A percentile compares a stretch with the other conserved stretches of the same genome.
These are phyloP conservation scores for Abrus pulchellus DNA, from an alignment of 306 rosid genomes.

Conservation along the genomic window DNA sequence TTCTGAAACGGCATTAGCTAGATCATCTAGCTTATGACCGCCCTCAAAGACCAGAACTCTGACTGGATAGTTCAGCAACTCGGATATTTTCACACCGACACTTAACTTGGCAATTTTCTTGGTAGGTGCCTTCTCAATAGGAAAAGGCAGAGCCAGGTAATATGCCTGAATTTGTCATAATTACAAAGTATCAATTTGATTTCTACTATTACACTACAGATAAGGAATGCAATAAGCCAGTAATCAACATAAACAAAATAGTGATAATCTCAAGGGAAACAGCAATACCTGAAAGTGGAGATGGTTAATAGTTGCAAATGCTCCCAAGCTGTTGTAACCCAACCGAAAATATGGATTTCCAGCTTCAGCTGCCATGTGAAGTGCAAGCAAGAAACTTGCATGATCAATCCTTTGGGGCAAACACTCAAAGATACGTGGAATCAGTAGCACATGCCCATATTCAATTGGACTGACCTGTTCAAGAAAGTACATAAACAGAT, in stretches of 20 bases:
- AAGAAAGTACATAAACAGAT: slow-evolving; percentile 9
- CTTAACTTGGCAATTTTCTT: slow-evolving; percentile 59
- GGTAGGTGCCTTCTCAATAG: slow-evolving; percentile 89
- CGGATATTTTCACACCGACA: slow-evolving; percentile 68
- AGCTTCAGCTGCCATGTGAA: slow-evolving; percentile 90
- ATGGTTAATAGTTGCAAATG: slow-evolving; percentile 98
- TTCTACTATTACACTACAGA: not conserved
- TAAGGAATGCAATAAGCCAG: slow-evolving; percentile 14
- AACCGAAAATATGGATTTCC: slow-evolving; percentile 82
- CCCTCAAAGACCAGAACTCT: slow-evolving; percentile 91
- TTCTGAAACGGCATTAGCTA: slow-evolving; percentile 78
- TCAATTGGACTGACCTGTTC: slow-evolving; percentile 98
- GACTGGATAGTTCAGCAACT: slow-evolving; percentile 79
- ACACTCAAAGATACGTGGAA: slow-evolving; percentile 84
- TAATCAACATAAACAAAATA: not conserved
- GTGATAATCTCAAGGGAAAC: not conserved
- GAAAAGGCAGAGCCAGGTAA: slow-evolving; percentile 85
- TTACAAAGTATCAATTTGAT: slow-evolving; percentile 29
- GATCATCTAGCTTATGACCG: slow-evolving; percentile 62
- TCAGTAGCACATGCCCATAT: slow-evolving; percentile 93
- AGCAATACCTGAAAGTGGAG: slow-evolving; percentile 92
- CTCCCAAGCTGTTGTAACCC: slow-evolving; percentile 99
- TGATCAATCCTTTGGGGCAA: slow-evolving; percentile 91
- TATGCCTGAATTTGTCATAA: slow-evolving; percentile 71
- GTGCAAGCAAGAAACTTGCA: slow-evolving; percentile 85